A percentile compares a stretch with the other conserved stretches of the same genome.
Evolutionary conservation across 768 basidiomycete species (phyloP).

Genomic region (Suillus weaverae): DNA sequence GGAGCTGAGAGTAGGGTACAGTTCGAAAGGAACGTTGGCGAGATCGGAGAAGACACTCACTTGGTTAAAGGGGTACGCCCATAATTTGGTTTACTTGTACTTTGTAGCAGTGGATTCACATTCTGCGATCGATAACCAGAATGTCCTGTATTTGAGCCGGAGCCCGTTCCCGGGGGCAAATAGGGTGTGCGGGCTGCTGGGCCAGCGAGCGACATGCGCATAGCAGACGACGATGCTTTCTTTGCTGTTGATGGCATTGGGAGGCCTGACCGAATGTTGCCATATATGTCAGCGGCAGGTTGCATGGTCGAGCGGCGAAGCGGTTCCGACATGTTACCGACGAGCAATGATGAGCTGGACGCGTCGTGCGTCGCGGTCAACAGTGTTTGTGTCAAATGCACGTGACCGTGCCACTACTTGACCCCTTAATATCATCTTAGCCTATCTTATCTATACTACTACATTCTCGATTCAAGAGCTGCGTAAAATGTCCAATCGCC

Average conservation of each 20-base stretch:
- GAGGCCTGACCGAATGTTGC: conserved; percentile 59
- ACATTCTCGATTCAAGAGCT: neutral
- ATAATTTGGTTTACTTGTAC: conserved; percentile 62
- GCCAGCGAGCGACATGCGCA: conserved; percentile 73
- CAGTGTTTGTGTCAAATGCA: neutral
- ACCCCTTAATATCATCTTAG: neutral
- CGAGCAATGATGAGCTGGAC: conserved; percentile 9
- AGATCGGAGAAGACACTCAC: conserved; percentile 36
- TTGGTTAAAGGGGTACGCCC: conserved; percentile 76
- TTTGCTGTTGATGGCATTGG: conserved; percentile 77
- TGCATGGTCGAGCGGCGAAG: conserved; percentile 62
- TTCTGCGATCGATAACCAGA: conserved; percentile 72
- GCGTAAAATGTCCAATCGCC: neutral
- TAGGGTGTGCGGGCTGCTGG: conserved; percentile 65
- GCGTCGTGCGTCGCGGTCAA: conserved; percentile 10
- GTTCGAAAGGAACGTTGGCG: conserved; percentile 10
- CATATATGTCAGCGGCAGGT: conserved; percentile 48
- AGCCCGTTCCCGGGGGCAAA: conserved; percentile 35
- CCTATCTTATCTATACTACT: neutral
- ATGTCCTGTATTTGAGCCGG: conserved; percentile 58
- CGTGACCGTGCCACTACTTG: neutral
- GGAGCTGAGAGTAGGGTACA: conserved; percentile 42
- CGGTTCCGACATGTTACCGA: conserved; percentile 41
- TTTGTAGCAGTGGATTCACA: conserved; percentile 65
- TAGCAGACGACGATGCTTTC: conserved; percentile 53